phyloP scores from a whole-genome alignment of 2,329 filamentous ascomycete genomes.

The Pyricularia grisea region DNA sequence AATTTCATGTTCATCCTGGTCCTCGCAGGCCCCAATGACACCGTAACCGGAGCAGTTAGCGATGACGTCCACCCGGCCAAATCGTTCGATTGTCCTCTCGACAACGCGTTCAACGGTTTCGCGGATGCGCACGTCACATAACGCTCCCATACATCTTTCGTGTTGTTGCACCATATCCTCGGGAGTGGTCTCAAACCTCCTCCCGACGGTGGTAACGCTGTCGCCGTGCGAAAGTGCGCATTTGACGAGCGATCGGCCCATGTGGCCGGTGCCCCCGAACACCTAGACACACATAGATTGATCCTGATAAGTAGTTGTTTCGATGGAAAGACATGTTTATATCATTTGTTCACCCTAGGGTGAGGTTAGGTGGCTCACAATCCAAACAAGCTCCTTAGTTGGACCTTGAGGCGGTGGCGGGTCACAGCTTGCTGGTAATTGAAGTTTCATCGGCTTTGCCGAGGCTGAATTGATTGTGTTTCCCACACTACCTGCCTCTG shows the following conservation, averaged over 20 bases:
- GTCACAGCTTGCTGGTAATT: slow-evolving; percentile 77
- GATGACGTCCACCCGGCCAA: slow-evolving; percentile 78
- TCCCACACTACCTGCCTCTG: slow-evolving; percentile 3
- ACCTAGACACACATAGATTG: slow-evolving; percentile 39
- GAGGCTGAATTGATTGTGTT: background rate
- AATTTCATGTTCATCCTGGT: slow-evolving; percentile 91
- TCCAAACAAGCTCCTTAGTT: slow-evolving; percentile 73
- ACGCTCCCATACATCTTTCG: slow-evolving; percentile 64
- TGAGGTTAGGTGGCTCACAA: slow-evolving; percentile 45
- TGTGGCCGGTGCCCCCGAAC: slow-evolving; percentile 95
- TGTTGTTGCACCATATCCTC: slow-evolving; percentile 65
- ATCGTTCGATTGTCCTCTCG: slow-evolving; percentile 59
- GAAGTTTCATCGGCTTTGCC: slow-evolving; percentile 20
- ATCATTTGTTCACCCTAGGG: background rate
- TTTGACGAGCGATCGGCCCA: slow-evolving; percentile 84
- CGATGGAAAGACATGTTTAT: slow-evolving; percentile 4
- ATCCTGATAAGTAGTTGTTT: slow-evolving; percentile 5
- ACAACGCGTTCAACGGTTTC: slow-evolving; percentile 69
- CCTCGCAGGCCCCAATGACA: slow-evolving; percentile 90
- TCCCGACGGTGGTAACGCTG: slow-evolving; percentile 76
- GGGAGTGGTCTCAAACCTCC: slow-evolving; percentile 65
- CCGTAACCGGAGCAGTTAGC: slow-evolving; percentile 94
- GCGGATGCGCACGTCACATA: slow-evolving; percentile 82
- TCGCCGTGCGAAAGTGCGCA: slow-evolving; percentile 73
- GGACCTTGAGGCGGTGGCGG: slow-evolving; percentile 66